Evolutionary conservation across 257 asterid species (phyloP).

Genomic region (Plectranthus barbatus): DNA sequence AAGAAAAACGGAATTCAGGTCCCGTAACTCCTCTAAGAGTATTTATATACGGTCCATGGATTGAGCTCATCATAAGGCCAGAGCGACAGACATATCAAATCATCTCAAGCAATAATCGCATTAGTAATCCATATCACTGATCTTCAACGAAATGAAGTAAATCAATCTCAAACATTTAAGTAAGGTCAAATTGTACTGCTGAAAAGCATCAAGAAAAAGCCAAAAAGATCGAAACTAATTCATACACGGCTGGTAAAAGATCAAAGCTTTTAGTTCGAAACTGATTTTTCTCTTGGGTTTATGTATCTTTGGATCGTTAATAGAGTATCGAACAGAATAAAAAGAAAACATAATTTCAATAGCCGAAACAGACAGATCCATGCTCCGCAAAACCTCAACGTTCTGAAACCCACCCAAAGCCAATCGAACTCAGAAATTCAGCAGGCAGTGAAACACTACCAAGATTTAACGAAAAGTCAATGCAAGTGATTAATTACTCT

Average conservation of each 20-base stretch:
- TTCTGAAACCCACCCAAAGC: constrained; percentile 5
- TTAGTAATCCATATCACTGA: not conserved
- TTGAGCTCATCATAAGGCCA: not conserved
- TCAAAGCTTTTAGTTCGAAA: constrained; percentile 7
- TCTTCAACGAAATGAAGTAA: not conserved
- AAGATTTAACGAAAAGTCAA: constrained; percentile 1
- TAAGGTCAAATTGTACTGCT: not conserved
- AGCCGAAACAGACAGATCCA: constrained; percentile 17
- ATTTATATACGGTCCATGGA: not conserved
- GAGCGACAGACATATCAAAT: not conserved
- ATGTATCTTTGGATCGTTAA: not conserved
- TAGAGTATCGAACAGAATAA: not conserved
- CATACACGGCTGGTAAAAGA: too few species aligned
- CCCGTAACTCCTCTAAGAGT: not conserved
- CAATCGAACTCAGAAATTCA: constrained; percentile 5
- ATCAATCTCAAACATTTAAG: not conserved
- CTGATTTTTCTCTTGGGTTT: not conserved
- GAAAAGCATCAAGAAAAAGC: not conserved
- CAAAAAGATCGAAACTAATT: too few species aligned
- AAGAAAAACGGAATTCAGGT: not conserved
- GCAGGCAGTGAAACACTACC: not conserved
- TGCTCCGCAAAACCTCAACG: not conserved
- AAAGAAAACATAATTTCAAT: not conserved
- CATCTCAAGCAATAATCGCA: not conserved
- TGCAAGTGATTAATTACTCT: constrained; percentile 5